These are phyloP conservation scores for Blastomyces parvus DNA, from an alignment of 2,329 filamentous ascomycete species.

Conservation along the genomic window DNA sequence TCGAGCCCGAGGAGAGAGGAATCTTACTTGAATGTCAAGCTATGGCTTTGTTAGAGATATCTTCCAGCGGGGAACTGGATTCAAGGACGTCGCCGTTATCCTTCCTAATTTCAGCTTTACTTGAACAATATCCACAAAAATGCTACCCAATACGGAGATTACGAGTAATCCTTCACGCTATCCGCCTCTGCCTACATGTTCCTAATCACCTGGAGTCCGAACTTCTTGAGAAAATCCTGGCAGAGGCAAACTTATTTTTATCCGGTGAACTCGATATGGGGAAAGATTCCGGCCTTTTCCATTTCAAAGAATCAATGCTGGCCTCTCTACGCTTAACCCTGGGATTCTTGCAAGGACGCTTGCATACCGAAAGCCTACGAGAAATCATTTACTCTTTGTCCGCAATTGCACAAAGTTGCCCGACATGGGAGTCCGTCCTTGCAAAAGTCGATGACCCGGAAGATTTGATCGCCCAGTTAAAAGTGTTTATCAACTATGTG, in stretches of 20 bases:
- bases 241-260: conserved; percentile 21
- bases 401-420: conserved; percentile 37
- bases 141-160: conserved; percentile 30
- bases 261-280: conserved; percentile 15
- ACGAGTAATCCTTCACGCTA: conserved; percentile 26
- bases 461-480: conserved; percentile 43
- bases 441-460: conserved; percentile 43
- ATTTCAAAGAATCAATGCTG: conserved; percentile 23
- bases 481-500: conserved; percentile 47
- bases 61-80: conserved; percentile 21
- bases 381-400: conserved; percentile 29
- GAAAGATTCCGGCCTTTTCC: conserved; percentile 22
- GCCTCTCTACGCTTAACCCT: conserved; percentile 29
- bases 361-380: conserved; percentile 22
- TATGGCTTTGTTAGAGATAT: conserved; percentile 26
- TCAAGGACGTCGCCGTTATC: conserved; percentile 24
- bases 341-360: conserved; percentile 27
- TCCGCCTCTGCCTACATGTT: conserved; percentile 29
- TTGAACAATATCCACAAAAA: conserved; percentile 27
- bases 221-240: conserved; percentile 21
- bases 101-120: conserved; percentile 23
- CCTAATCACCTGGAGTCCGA: conserved; percentile 22
- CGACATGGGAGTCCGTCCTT: conserved; percentile 34
- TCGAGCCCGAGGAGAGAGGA: conserved; percentile 22
- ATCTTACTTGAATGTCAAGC: conserved; percentile 32